Conservation (phyloP, 2,329 filamentous ascomycete genomes). For the Stagonosporopsis vannaccii region DNA sequence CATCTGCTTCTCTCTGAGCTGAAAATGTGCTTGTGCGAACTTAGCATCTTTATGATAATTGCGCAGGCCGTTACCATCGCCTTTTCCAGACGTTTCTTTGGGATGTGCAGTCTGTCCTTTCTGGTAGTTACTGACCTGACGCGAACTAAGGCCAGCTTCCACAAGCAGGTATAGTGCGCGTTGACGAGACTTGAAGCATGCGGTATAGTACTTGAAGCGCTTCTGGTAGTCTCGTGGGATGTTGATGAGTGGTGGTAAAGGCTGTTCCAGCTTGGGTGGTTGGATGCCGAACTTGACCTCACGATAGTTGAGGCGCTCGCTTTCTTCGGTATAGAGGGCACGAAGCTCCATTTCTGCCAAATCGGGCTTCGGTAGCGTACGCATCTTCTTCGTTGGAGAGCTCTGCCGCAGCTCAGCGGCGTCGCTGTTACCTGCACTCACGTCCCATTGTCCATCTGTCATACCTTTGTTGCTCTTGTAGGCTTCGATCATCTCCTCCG, state of each 20-base stretch:
- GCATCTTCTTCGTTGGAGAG: conserved; percentile 28
- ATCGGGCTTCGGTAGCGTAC: conserved; percentile 33
- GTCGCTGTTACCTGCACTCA: neutral
- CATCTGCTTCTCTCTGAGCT: conserved; percentile 24
- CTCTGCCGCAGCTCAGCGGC: conserved; percentile 24
- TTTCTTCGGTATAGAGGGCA: conserved; percentile 27
- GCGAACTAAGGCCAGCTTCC: conserved; percentile 39
- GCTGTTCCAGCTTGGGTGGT: conserved; percentile 32
- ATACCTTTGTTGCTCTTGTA: neutral
- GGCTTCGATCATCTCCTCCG: conserved; percentile 6
- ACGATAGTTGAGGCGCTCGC: conserved; percentile 42
- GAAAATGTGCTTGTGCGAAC: conserved; percentile 25
- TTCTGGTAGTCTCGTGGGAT: conserved; percentile 33
- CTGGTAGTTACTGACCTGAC: conserved; percentile 40
- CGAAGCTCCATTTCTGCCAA: conserved; percentile 31
- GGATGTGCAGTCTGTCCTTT: conserved; percentile 30
- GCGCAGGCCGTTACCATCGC: conserved; percentile 28
- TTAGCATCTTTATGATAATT: conserved; percentile 38
- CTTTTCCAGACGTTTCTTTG: conserved; percentile 30
- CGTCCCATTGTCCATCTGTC: neutral
- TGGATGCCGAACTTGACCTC: conserved; percentile 44
- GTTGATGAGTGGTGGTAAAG: conserved; percentile 42
- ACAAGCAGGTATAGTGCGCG: conserved; percentile 39
- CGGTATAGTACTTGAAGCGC: conserved; percentile 37
- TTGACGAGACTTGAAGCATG: conserved; percentile 43